A percentile compares a stretch with the other conserved stretches of the same genome.
These are phyloP conservation scores for Acephala macrosclerotiorum DNA, from an alignment of 2,329 filamentous ascomycete species.

Conservation along the genomic window DNA sequence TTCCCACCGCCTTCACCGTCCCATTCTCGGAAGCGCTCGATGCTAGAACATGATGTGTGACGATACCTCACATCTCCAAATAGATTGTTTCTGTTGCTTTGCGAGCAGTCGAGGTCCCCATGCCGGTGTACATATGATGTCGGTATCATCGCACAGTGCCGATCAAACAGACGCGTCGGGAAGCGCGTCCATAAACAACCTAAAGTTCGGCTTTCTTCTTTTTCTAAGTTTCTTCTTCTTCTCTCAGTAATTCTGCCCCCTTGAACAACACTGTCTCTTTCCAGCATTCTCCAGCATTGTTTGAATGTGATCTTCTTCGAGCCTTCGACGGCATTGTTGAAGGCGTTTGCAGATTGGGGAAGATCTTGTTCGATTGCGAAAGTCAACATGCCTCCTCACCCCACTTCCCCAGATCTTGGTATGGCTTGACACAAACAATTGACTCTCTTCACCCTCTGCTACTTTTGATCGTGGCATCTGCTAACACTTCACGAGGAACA, in stretches of 20 bases:
- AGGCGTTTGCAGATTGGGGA: not conserved
- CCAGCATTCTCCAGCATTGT: not conserved
- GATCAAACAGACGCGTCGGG: not conserved
- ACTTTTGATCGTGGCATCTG: not conserved
- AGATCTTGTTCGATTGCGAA: not conserved
- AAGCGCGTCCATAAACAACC: not conserved
- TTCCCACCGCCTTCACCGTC: no score
- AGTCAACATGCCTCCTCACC: constrained; percentile 1
- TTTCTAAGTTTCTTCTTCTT: not conserved
- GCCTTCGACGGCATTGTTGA: not conserved
- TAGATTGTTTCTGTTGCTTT: not conserved
- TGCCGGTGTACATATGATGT: not conserved
- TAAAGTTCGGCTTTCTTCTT: not conserved
- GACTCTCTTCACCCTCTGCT: not conserved
- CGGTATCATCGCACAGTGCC: not conserved
- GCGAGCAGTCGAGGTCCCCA: not conserved
- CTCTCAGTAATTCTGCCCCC: not conserved
- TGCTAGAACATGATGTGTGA: no score
- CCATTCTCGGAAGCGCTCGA: no score
- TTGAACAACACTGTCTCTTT: not conserved
- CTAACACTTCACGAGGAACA: not conserved
- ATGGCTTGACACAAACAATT: not conserved
- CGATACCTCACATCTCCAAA: no score
- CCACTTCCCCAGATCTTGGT: constrained; percentile 4
- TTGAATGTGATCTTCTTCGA: constrained; percentile 3